These are phyloP conservation scores for Ceratocystis cubensis DNA, from an alignment of 2,329 filamentous ascomycete species.

Conservation along the genomic window DNA sequence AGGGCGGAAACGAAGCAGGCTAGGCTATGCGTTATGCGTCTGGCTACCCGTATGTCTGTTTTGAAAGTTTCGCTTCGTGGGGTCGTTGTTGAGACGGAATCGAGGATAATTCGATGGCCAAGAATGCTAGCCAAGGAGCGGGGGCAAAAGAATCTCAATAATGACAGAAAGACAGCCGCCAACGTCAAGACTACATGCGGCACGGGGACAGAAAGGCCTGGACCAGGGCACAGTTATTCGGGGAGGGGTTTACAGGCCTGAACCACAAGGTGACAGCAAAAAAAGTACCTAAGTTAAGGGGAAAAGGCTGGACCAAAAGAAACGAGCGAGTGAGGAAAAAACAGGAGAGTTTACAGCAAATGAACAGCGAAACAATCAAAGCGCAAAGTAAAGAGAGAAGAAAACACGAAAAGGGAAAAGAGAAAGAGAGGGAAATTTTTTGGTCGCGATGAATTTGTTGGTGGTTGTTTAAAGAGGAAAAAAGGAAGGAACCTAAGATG, in stretches of 20 bases:
- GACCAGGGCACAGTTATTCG: background rate
- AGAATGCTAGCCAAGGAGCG: background rate
- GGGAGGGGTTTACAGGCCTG: conserved; percentile 5
- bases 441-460: background rate
- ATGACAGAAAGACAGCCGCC: background rate
- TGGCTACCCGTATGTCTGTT: background rate
- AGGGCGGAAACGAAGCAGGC: background rate
- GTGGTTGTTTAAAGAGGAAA: background rate
- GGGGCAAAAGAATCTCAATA: background rate
- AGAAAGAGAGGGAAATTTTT: background rate
- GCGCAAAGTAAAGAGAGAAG: background rate
- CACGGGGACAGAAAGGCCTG: background rate
- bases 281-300: background rate
- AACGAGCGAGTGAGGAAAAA: background rate
- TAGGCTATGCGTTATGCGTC: background rate
- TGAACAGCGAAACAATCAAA: too few species aligned
- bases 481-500: background rate
- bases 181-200: background rate
- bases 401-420: background rate
- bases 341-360: too few species aligned
- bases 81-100: background rate
- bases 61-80: background rate
- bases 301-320: background rate
- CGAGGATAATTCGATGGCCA: background rate
- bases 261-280: background rate